Conservation (phyloP, 768 basidiomycete genomes). For the Suillus bovinus region DNA sequence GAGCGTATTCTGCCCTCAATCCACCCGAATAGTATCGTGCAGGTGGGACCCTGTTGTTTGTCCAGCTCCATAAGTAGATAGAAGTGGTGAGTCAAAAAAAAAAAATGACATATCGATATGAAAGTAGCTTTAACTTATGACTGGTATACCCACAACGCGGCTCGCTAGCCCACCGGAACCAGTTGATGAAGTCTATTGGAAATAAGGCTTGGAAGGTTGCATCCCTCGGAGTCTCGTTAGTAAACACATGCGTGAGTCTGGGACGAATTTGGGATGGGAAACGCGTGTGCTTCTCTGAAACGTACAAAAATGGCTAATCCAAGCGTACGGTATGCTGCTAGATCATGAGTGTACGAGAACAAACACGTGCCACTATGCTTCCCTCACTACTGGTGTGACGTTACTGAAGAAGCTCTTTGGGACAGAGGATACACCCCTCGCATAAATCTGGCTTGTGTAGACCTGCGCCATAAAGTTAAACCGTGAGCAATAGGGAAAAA, state of each 20-base stretch:
- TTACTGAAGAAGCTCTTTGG: slow-evolving; percentile 52
- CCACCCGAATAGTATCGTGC: too few relatives aligned
- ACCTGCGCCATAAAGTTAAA: slow-evolving; percentile 45
- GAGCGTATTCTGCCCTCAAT: too few relatives aligned
- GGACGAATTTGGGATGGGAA: neutral
- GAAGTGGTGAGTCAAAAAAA: too few relatives aligned
- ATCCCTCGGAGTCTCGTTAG: neutral
- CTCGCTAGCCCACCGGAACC: neutral
- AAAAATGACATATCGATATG: too few relatives aligned
- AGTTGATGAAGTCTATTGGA: neutral
- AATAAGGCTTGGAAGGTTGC: neutral
- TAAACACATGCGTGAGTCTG: neutral
- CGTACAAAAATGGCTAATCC: slow-evolving; percentile 2
- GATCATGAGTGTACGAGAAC: slow-evolving; percentile 1
- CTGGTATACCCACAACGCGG: neutral
- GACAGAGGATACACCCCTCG: slow-evolving; percentile 86
- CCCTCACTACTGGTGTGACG: slow-evolving; percentile 18
- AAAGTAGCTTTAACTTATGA: neutral
- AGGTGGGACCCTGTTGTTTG: too few relatives aligned
- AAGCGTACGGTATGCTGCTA: neutral
- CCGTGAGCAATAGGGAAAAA: neutral
- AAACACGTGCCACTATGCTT: slow-evolving; percentile 7
- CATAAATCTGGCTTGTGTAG: slow-evolving; percentile 83
- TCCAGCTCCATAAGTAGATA: too few relatives aligned
- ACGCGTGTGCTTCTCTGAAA: neutral